Base-by-base conservation (phyloP, 179 eudicot genomes). In the Silene coronaria region DNA sequence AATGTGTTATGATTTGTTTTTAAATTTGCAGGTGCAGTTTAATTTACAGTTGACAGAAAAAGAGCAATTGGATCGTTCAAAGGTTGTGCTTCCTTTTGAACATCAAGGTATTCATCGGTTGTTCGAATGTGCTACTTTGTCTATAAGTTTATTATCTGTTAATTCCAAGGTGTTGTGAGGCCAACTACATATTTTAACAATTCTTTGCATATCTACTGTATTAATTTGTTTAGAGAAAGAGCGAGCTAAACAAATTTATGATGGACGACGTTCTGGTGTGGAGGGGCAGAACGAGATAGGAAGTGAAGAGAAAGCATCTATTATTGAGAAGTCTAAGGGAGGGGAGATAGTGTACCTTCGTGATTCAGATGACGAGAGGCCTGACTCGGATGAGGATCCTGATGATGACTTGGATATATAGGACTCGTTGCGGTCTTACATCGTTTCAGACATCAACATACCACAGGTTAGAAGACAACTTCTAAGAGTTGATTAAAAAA, bases 351-450 rank as follows among this genome's bases (percentile, higher is more conserved):
- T 88, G 67, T 94, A 94, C 81, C 76, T 88, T 65, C 97, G 98
- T 67, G 98, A 94, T 87, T 95, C 98, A 76, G 99, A 95, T 51
- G 99, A 93, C 78, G 98, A 95, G 82, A 86, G 83, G 88, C 97
- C 96, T 24, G 99, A 95, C 79, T 93, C 98, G 5, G 98, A 93
- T 74, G 98, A 93, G 84, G 98, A 93, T 79, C 97, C 97, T 68
- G 98, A 93, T 70, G 98, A 93, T 78, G 98, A 93, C 81, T 83
- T 93, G 84, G 97, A 93, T 82, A 88, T 91, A 73, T 92, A 76
- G 83, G 65, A 1, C n/a, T 1, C 42, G 32, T 45, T 26, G 36
- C 9, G 7, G 23, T 45, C 26, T 23, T 46, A 6, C 36, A 46
- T 45, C 27, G 5, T 24, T 9, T 55, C 59, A 5, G 59, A 55